Percentiles rank a stretch among this genome's conserved stretches.
phyloP scores from a whole-genome alignment of 2,329 filamentous ascomycete genomes.

The Sordariomycetes sp. region DNA sequence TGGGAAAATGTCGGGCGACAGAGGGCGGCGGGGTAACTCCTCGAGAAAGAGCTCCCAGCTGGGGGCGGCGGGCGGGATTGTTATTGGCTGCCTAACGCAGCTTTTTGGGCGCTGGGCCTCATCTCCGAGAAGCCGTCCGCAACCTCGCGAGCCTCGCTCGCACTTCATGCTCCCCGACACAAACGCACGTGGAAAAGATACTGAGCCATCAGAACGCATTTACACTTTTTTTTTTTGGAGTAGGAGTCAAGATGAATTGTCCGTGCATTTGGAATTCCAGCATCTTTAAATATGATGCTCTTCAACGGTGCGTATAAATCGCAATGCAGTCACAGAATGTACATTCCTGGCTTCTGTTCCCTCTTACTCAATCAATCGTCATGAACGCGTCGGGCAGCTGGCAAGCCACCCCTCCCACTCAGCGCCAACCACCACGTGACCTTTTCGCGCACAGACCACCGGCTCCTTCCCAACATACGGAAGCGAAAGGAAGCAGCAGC shows the following conservation, averaged over 20 bases:
- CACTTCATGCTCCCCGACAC: no score
- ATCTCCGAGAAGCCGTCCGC: neutral
- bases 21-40: neutral
- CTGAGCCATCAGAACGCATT: no score
- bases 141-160: no score
- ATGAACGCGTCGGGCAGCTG: neutral
- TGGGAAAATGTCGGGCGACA: neutral
- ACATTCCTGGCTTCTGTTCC: no score
- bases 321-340: no score
- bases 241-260: no score
- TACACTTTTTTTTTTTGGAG: no score
- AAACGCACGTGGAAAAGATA: no score
- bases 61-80: neutral
- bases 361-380: neutral
- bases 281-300: no score
- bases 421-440: neutral
- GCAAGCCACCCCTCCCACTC: no score
- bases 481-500: conserved; percentile 4
- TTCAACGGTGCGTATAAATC: no score
- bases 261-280: no score
- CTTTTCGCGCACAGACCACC: neutral
- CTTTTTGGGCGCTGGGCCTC: neutral
- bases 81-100: neutral
- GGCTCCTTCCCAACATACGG: neutral
- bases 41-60: neutral